phyloP scores from a whole-genome alignment of 2,329 filamentous ascomycete genomes.

The Xylaria arbuscula region DNA sequence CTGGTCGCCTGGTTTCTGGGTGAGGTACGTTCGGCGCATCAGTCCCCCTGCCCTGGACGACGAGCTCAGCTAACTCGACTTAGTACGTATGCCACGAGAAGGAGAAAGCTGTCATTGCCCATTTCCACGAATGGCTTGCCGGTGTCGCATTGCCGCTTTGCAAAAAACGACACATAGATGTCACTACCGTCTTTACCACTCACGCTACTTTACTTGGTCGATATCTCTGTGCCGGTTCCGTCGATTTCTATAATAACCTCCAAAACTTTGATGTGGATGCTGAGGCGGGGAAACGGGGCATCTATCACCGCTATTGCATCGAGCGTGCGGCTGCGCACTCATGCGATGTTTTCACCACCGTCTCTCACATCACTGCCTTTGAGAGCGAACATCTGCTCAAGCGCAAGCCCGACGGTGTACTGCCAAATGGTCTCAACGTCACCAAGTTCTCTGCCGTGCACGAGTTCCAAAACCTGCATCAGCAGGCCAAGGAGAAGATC shows the following conservation, averaged over 20 bases:
- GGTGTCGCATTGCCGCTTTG: constrained; percentile 91
- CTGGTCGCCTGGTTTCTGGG: constrained; percentile 97
- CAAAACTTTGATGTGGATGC: constrained; percentile 97
- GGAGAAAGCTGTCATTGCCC: constrained; percentile 90
- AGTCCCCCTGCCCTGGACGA: not conserved
- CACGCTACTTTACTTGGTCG: constrained; percentile 95
- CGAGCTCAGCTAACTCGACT: constrained; percentile 34
- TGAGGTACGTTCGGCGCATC: constrained; percentile 71
- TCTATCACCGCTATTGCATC: constrained; percentile 98
- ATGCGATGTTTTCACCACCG: constrained; percentile 97
- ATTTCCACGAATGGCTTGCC: constrained; percentile 99
- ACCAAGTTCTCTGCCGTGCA: constrained; percentile 99
- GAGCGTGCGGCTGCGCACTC: constrained; percentile 92
- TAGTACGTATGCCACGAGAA: constrained; percentile 96
- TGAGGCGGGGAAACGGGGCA: constrained; percentile 96
- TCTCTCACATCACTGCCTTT: constrained; percentile 98
- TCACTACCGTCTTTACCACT: constrained; percentile 98
- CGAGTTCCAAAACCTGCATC: constrained; percentile 98
- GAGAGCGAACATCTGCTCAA: constrained; percentile 98
- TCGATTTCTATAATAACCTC: constrained; percentile 99
- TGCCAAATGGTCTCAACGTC: constrained; percentile 97
- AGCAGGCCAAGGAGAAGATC: constrained; percentile 96
- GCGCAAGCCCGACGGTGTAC: constrained; percentile 94
- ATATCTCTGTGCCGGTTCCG: constrained; percentile 95
- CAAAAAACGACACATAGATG: constrained; percentile 93